phyloP scores from a whole-genome alignment of 2,329 filamentous ascomycete genomes.

The Microsporum audouinii region DNA sequence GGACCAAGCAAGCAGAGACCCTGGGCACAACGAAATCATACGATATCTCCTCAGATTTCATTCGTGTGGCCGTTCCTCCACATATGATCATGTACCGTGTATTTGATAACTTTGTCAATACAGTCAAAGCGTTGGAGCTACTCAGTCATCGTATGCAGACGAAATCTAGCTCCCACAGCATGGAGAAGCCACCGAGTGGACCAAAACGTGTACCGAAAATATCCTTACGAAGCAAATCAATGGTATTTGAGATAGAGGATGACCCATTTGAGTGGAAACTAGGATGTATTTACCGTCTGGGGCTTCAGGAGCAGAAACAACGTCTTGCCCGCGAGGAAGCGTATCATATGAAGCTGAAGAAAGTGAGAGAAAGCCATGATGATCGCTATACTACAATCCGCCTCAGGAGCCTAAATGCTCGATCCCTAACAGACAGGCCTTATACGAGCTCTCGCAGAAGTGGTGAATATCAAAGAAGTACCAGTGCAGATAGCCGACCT shows the following conservation, averaged over 20 bases:
- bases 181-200: conserved; percentile 72
- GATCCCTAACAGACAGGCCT: conserved; percentile 32
- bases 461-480: conserved; percentile 39
- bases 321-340: conserved; percentile 81
- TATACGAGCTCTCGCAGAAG: conserved; percentile 25
- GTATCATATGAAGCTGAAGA: conserved; percentile 76
- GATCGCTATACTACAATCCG: conserved; percentile 41
- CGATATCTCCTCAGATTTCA: conserved; percentile 73
- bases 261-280: conserved; percentile 97
- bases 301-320: conserved; percentile 80
- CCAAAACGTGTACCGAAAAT: conserved; percentile 81
- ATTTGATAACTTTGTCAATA: conserved; percentile 86
- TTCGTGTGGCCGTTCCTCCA: conserved; percentile 79
- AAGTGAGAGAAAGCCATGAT: conserved; percentile 56
- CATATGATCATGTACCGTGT: conserved; percentile 81
- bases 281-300: conserved; percentile 82
- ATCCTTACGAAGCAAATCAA: conserved; percentile 65
- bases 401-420: conserved; percentile 43
- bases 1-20: conserved; percentile 52
- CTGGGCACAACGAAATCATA: conserved; percentile 66
- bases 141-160: conserved; percentile 88
- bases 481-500: conserved; percentile 43
- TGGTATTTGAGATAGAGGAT: conserved; percentile 89
- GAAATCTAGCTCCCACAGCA: conserved; percentile 74
- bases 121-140: conserved; percentile 75